Evolutionary conservation across 352 stramenopile genomes (phyloP).

Genomic region (Phytophthora parvispora): DNA sequence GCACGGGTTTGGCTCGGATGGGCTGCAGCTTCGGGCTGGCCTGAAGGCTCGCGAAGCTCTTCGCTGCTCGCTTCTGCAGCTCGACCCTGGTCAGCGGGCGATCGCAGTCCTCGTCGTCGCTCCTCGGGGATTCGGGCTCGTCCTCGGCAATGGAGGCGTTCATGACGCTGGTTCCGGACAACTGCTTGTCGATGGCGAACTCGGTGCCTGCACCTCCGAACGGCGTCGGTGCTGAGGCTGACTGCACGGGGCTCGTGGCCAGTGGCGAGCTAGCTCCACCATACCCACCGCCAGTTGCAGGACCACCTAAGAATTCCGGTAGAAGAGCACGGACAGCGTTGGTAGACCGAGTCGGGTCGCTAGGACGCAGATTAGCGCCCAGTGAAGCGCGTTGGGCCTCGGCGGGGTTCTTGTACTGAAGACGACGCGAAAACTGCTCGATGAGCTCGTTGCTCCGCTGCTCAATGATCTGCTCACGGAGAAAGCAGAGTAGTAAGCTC

Average conservation of each 20-base stretch:
- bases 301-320: conserved; percentile 40
- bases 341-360: conserved; percentile 70
- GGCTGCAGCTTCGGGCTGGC: conserved; percentile 55
- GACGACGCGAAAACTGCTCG: conserved; percentile 75
- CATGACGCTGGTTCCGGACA: conserved; percentile 24
- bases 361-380: conserved; percentile 72
- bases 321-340: conserved; percentile 57
- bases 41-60: conserved; percentile 62
- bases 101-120: conserved; percentile 75
- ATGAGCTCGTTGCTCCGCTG: conserved; percentile 84
- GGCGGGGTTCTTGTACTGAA: conserved; percentile 76
- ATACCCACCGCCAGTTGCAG: conserved; percentile 8
- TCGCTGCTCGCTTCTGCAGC: conserved; percentile 67
- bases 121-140: conserved; percentile 45
- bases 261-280: conserved; percentile 12
- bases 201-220: conserved; percentile 5
- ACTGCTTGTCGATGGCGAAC: conserved; percentile 13
- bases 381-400: conserved; percentile 64
- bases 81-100: conserved; percentile 71
- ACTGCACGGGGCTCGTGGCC: conserved; percentile 14
- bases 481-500: neutral
- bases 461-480: conserved; percentile 73
- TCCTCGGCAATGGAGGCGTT: conserved; percentile 63
- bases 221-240: neutral
- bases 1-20: conserved; percentile 29